These are phyloP conservation scores for Ceratocystis ficicola DNA, from an alignment of 2,329 filamentous ascomycete genomes.

Conservation along the genomic window DNA sequence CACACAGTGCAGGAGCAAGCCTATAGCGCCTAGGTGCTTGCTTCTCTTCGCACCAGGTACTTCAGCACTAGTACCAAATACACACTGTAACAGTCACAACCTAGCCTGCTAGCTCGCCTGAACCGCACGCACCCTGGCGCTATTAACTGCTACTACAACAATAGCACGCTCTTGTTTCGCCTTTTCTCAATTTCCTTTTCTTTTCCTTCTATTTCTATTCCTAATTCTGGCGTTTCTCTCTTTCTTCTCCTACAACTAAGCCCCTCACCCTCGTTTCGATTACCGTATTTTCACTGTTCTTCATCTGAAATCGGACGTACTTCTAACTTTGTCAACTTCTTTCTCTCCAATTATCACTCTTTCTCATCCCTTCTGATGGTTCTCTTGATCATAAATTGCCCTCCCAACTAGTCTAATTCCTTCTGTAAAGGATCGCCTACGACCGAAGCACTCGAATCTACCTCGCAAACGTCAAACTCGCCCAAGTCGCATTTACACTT, in stretches of 20 bases:
- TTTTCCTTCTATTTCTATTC: conserved; percentile 1
- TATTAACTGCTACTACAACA: not conserved
- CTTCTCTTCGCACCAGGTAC: not conserved
- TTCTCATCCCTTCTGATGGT: conserved; percentile 3
- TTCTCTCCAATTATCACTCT: not conserved
- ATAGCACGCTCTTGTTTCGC: not conserved
- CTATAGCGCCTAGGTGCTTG: no score
- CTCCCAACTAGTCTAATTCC: conserved; percentile 9
- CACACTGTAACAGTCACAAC: not conserved
- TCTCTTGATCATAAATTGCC: not conserved
- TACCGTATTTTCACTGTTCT: not conserved
- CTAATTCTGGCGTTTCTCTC: not conserved
- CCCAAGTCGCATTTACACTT: not conserved
- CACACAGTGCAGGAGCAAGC: not conserved
- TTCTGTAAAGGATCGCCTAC: conserved; percentile 1
- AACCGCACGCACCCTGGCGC: not conserved
- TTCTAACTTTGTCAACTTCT: not conserved
- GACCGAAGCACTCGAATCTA: not conserved
- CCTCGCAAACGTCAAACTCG: not conserved
- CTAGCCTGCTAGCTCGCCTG: not conserved
- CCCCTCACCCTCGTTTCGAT: not conserved
- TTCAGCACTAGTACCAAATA: not conserved
- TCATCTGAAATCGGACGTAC: not conserved
- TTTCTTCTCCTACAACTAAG: not conserved
- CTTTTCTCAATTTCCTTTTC: not conserved